Evolutionary conservation across 2,329 filamentous ascomycete genomes (phyloP), one percentile per base, ranked within the genome.

Genomic region (Aschersonia sp.): DNA sequence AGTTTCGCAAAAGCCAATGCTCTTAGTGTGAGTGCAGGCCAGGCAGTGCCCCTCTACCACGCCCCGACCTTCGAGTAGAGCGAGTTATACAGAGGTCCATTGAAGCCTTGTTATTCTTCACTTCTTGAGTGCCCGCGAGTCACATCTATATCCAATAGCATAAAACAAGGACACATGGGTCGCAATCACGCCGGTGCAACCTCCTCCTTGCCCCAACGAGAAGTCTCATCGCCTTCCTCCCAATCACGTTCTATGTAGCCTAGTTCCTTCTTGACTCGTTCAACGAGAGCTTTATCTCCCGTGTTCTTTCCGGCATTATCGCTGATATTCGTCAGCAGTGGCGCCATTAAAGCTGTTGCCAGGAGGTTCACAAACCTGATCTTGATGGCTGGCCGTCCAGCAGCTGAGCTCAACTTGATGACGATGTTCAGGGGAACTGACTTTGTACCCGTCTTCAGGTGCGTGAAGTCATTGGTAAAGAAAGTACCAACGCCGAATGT

Each of bases 401-500:
- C 78, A 0, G 89, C 92, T 7, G 86, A 89, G 52, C 86, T 87
- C 51, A 98, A 75, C 69, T 98, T 98, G 68, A 98, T 96, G 55
- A 98, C 92, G 58, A 98, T 98, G 59, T 98, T 98, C 48, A 98
- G 70, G 0, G 92, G 92, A 12, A 82, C 79, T 0, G 89, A 96
- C 66, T 96, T 97, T 55, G 80, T 80, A 40, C 82, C 82, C 1
- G 82, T 85, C 38, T 73, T 79, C 51, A 76, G 69, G 54, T 84
- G 78, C n/a, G 69, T 70, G 62, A 92, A 98, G 64, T 98, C 92
- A 59, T 98, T 96, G 4, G 92, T 98, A 57, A 98, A 75, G 65
- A 87, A 97, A 0, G 92, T 98, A 4, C 92, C 92, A 1, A 98
- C 85, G 51, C 92, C 92, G 67, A 98, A 98, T 0, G 84, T 85